These are phyloP conservation scores for Massariosphaeria phaeospora DNA, from an alignment of 495 filamentous ascomycete species.

Conservation along the genomic window DNA sequence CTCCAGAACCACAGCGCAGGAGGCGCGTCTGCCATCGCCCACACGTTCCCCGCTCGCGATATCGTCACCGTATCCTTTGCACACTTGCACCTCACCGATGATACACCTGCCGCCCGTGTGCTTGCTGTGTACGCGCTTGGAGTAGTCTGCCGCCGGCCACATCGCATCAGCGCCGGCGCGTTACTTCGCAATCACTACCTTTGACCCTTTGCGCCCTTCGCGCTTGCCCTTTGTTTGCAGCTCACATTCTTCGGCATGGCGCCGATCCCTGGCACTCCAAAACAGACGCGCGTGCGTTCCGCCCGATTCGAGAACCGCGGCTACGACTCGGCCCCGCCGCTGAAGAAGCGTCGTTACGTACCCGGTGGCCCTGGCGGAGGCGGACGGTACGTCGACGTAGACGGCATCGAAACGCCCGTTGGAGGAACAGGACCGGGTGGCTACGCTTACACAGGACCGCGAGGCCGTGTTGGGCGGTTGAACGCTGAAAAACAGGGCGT, in stretches of 20 bases:
- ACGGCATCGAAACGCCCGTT: slow-evolving; percentile 42
- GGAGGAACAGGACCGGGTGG: slow-evolving; percentile 46
- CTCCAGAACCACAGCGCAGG: neutral
- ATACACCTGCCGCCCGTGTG: neutral
- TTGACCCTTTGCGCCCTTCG: slow-evolving; percentile 6
- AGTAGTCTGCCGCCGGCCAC: slow-evolving; percentile 6
- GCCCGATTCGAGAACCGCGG: slow-evolving; percentile 14
- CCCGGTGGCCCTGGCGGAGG: slow-evolving; percentile 43
- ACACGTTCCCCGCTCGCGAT: neutral
- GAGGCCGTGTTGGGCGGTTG: slow-evolving; percentile 43
- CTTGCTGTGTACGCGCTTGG: slow-evolving; percentile 11
- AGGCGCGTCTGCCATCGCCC: neutral
- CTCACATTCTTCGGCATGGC: slow-evolving; percentile 18
- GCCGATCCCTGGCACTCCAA: slow-evolving; percentile 25
- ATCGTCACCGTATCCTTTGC: neutral
- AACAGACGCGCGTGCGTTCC: slow-evolving; percentile 23
- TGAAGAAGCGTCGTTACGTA: slow-evolving; percentile 40
- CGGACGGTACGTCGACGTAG: slow-evolving; percentile 41
- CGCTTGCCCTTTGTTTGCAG: slow-evolving; percentile 2
- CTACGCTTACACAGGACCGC: slow-evolving; percentile 44
- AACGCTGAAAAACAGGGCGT: slow-evolving; percentile 43
- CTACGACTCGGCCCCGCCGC: slow-evolving; percentile 26
- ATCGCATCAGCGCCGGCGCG: slow-evolving; percentile 22
- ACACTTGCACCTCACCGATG: neutral
- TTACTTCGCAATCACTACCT: neutral